phyloP scores from a whole-genome alignment of 441 rosid genomes.

The Pelargonium australe region DNA sequence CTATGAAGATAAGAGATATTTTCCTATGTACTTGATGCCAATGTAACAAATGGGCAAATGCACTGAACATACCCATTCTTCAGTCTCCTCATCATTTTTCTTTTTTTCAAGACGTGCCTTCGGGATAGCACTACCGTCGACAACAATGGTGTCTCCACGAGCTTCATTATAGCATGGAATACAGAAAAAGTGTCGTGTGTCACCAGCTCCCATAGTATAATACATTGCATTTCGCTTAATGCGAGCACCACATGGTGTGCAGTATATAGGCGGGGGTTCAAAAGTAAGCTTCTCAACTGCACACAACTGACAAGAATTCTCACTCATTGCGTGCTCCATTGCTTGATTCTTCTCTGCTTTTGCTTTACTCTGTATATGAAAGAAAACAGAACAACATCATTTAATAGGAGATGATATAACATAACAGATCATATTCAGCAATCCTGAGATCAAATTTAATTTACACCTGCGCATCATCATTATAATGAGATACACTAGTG shows the following conservation, averaged over 20 bases:
- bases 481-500: neutral
- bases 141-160: slow-evolving; percentile 76
- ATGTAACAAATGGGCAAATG: slow-evolving; percentile 12
- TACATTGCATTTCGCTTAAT: slow-evolving; percentile 97
- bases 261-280: slow-evolving; percentile 98
- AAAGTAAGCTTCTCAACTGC: slow-evolving; percentile 99
- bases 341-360: slow-evolving; percentile 98
- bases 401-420: neutral
- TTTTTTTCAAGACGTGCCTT: slow-evolving; percentile 93
- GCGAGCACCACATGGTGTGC: slow-evolving; percentile 93
- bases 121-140: slow-evolving; percentile 66
- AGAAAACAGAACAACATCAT: slow-evolving; percentile 11
- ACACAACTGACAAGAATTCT: slow-evolving; percentile 97
- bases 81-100: slow-evolving; percentile 99
- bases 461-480: neutral
- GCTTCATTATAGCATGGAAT: slow-evolving; percentile 92
- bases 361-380: slow-evolving; percentile 71
- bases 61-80: slow-evolving; percentile 77
- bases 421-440: neutral
- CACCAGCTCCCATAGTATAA: slow-evolving; percentile 92
- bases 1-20: slow-evolving; percentile 11
- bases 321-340: slow-evolving; percentile 98
- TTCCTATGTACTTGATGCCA: slow-evolving; percentile 6
- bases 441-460: neutral
- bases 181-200: slow-evolving; percentile 89